Evolutionary conservation across 169 alveolate species (phyloP), one percentile per base, ranked within the genome.

Genomic region (Plasmodium inui): DNA sequence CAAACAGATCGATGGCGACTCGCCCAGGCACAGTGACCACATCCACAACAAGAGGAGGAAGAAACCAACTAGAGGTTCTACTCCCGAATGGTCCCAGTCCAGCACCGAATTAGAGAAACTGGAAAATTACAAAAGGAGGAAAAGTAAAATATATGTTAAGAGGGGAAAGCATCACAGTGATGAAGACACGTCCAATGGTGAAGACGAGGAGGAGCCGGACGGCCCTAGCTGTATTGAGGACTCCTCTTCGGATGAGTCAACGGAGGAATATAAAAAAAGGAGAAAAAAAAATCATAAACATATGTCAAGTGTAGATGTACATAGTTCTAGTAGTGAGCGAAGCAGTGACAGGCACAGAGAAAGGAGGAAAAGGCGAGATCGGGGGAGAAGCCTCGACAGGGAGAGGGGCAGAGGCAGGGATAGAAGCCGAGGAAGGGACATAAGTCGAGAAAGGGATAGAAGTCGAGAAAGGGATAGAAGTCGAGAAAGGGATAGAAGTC

Each of bases 341-440:
- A n/a, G 93, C 74, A 73, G 55, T 57, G 61, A 70, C 9, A 19
- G 50, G 70, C 82, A 26, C 17, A 85, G 78, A 39, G 70, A 85
- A 34, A 85, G 92, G 19, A 39, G 34, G 8, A 41, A 34, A 32
- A 71, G 32, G 26, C 61, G 80, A 55, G 78, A 55, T 6, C 17
- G 53, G 19, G 80, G 26, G 1, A 82, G 90, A 6, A 22, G 41
- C 22, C 37, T 32, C 57, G 55, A 19, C n/a, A 41, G 28, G 55
- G 92, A 71, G 55, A 84, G 14, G 32, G 70, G 53, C 12, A 22
- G 26, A 22, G 28, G 53, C 1, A 67, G 83, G 53, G 32, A 39
- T 81, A 34, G 34, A 41, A 10, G 55, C 34, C 72, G 71, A 61
- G 14, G 32, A 73, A 70, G 78, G 50, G 44, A 34, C n/a, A 67